Percentiles rank a stretch among this genome's conserved stretches.
Evolutionary conservation across 352 stramenopile species (phyloP).

Genomic region (Phytophthora macrochlamydospora): DNA sequence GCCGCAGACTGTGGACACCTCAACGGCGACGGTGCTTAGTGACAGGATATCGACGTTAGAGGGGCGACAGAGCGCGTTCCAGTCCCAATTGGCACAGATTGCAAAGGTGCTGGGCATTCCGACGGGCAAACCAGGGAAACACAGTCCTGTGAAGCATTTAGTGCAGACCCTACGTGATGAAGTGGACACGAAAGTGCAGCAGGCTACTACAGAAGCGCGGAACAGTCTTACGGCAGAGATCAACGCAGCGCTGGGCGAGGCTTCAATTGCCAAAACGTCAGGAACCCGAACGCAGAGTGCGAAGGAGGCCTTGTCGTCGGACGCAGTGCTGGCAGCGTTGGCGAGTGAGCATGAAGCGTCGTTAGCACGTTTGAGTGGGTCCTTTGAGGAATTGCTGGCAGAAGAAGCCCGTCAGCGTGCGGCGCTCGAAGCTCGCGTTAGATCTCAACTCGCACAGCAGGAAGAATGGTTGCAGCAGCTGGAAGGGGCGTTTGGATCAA

Average conservation of each 20-base stretch:
- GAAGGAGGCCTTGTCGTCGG: constrained; percentile 40
- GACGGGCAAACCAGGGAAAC: constrained; percentile 66
- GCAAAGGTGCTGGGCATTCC: constrained; percentile 70
- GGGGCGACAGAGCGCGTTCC: constrained; percentile 77
- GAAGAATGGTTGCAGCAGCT: constrained; percentile 86
- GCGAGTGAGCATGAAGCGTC: constrained; percentile 44
- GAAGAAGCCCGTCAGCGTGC: constrained; percentile 72
- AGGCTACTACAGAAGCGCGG: not conserved
- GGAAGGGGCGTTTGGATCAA: constrained; percentile 66
- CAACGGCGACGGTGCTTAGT: constrained; percentile 49
- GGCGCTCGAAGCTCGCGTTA: constrained; percentile 64
- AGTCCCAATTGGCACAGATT: constrained; percentile 83
- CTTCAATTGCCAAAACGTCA: constrained; percentile 3
- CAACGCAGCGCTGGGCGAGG: constrained; percentile 14
- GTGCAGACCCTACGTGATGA: constrained; percentile 76
- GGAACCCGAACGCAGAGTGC: not conserved
- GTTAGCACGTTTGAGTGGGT: constrained; percentile 65
- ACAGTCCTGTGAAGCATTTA: constrained; percentile 68
- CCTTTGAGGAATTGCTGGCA: constrained; percentile 63
- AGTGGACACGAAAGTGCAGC: constrained; percentile 64
- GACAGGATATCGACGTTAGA: constrained; percentile 79
- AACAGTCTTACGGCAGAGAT: constrained; percentile 17
- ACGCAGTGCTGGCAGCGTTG: constrained; percentile 52
- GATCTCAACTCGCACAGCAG: constrained; percentile 59
- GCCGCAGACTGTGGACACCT: constrained; percentile 12